Base-by-base conservation (phyloP, 192 early-diverging fungal species). In the Backusella psychrophila region DNA sequence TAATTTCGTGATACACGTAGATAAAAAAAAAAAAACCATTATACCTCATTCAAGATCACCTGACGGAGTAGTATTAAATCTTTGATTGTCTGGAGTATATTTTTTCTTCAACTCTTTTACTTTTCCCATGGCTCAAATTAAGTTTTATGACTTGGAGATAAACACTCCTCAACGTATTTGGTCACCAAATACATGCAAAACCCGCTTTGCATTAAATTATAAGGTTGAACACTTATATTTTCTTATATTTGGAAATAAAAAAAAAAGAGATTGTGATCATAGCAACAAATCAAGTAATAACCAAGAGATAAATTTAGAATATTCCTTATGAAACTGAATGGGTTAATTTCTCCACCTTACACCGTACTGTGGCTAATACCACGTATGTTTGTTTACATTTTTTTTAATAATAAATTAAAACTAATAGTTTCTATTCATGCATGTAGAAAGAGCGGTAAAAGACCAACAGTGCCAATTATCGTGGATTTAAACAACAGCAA, bases 391-490 rank as follows among this genome's bases (percentile, higher is more conserved):
- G 56, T 29, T 63, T 63, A 59, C 9, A 26, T 26, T 23, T 29
- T 26, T 23, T 29, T 15, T 44, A 44, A 44, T 17, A 44, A 11
- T 26, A 11, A 59, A 59, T 4, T 26, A 49, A 53, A 59, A 59
- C 56, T 29, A 59, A 59, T 59, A 26, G 19, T 29, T 26, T 12
- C 23, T 33, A 70, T 34, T 19, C 17, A 49, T 49, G 6, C 46
- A 49, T 11, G 53, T 74, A 73, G 66, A 38, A 52, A 77, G 66
- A 59, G 33, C 41, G 52, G 72, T 31, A 23, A 46, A 41, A n/a
- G 66, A 17, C 80, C 86, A 1, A 87, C 86, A 15, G 86, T 82
- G 2, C 86, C 86, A 14, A 78, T 82, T 1, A 77, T 87, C n/a
- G 44, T 31, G 21, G 77, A 78, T 53, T 73, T 76, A 4, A 31